Conservation (phyloP, 192 early-diverging fungal genomes). For the Mortierella antarctica region DNA sequence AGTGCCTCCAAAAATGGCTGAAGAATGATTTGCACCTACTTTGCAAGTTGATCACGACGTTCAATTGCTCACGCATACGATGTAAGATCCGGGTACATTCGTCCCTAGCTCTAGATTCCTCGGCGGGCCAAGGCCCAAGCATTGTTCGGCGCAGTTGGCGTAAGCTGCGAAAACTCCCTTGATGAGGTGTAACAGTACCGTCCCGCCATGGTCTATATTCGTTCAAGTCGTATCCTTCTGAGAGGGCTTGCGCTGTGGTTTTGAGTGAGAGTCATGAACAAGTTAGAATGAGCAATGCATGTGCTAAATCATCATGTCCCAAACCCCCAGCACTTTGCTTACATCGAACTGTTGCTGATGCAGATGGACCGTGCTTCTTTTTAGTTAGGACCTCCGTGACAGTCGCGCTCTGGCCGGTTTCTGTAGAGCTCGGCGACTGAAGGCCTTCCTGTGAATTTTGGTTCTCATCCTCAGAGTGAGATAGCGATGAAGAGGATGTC, state of each 20-base stretch:
- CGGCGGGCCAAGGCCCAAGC: constrained; percentile 38
- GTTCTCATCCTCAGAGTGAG: background rate
- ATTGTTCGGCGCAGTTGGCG: constrained; percentile 19
- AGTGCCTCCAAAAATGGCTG: background rate
- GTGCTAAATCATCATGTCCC: background rate
- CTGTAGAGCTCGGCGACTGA: background rate
- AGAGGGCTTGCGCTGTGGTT: constrained; percentile 33
- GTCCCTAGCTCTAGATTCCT: constrained; percentile 34
- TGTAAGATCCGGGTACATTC: constrained; percentile 45
- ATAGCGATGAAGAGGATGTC: background rate
- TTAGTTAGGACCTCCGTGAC: background rate
- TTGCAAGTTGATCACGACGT: constrained; percentile 49
- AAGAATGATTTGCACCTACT: constrained; percentile 15
- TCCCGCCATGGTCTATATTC: constrained; percentile 48
- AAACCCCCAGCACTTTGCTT: constrained; percentile 5
- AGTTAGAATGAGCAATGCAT: background rate
- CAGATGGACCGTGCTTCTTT: constrained; percentile 14
- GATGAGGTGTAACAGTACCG: constrained; percentile 25
- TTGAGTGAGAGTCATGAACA: background rate
- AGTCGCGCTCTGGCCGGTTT: no score
- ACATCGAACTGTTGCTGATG: constrained; percentile 13
- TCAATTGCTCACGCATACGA: constrained; percentile 49
- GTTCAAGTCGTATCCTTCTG: constrained; percentile 34
- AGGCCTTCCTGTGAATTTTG: background rate
- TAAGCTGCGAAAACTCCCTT: constrained; percentile 15